Percentiles rank a stretch among this genome's conserved stretches.
Evolutionary conservation across 192 early-diverging fungal genomes (phyloP).

Genomic region (Backusella psychrophila): DNA sequence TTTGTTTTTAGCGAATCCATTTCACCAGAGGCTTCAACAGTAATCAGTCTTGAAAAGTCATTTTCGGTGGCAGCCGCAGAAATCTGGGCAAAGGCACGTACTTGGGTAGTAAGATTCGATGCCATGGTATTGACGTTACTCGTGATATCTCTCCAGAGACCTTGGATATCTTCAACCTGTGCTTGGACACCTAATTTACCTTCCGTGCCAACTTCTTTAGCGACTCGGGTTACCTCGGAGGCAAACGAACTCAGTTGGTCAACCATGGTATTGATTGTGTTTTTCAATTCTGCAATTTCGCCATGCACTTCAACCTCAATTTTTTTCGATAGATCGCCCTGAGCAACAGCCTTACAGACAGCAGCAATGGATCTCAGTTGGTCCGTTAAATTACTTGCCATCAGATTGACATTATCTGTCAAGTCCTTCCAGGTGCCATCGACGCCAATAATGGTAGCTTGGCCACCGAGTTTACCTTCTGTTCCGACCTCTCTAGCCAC

Average conservation of each 20-base stretch:
- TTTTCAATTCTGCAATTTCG: slow-evolving; percentile 68
- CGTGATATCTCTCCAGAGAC: slow-evolving; percentile 66
- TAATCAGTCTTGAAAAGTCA: slow-evolving; percentile 75
- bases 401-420: slow-evolving; percentile 65
- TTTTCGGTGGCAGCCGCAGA: slow-evolving; percentile 68
- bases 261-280: slow-evolving; percentile 73
- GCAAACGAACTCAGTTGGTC: slow-evolving; percentile 61
- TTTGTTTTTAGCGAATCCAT: slow-evolving; percentile 81
- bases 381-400: slow-evolving; percentile 63
- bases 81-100: slow-evolving; percentile 81
- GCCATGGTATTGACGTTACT: slow-evolving; percentile 74
- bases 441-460: slow-evolving; percentile 57
- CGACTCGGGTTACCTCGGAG: slow-evolving; percentile 56
- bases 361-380: slow-evolving; percentile 69
- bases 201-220: slow-evolving; percentile 53
- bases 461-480: slow-evolving; percentile 53
- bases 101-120: slow-evolving; percentile 73
- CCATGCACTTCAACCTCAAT: slow-evolving; percentile 64
- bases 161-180: slow-evolving; percentile 49
- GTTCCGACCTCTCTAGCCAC: slow-evolving; percentile 67
- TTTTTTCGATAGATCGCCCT: slow-evolving; percentile 63
- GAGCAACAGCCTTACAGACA: slow-evolving; percentile 62
- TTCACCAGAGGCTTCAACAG: slow-evolving; percentile 78
- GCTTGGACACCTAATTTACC: slow-evolving; percentile 56
- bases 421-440: slow-evolving; percentile 71